Conservation (phyloP, 1,139 yeast species). For the Saccharomycopsis hybrid region DNA sequence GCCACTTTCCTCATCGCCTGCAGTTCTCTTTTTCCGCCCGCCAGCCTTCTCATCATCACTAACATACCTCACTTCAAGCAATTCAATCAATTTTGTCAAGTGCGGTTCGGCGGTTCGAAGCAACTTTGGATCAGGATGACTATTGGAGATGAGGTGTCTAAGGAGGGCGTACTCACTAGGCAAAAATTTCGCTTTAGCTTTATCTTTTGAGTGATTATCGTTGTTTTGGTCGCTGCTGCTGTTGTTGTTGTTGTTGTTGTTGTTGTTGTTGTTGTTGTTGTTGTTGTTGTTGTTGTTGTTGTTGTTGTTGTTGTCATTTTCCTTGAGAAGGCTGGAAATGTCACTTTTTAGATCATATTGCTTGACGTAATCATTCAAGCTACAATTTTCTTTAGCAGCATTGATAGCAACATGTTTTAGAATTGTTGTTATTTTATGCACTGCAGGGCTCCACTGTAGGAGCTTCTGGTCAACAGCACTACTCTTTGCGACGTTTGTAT, state of each 20-base stretch:
- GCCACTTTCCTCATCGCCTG: slow-evolving; percentile 3
- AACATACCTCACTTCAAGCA: slow-evolving; percentile 22
- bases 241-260: neutral
- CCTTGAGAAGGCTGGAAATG: too few species aligned
- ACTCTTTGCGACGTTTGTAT: neutral
- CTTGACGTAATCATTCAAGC: too few species aligned
- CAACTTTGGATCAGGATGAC: slow-evolving; percentile 7
- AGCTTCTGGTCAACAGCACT: slow-evolving; percentile 17
- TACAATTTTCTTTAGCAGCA: slow-evolving; percentile 17
- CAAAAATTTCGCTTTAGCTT: neutral
- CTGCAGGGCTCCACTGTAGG: slow-evolving; percentile 6
- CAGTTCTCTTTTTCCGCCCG: slow-evolving; percentile 18
- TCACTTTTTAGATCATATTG: too few species aligned
- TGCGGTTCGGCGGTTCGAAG: slow-evolving; percentile 20
- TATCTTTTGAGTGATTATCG: neutral
- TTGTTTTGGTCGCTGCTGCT: neutral
- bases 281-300: too few species aligned
- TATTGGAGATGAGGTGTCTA: neutral
- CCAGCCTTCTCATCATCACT: slow-evolving; percentile 20
- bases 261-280: too few species aligned
- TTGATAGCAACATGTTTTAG: slow-evolving; percentile 1
- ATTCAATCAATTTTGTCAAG: slow-evolving; percentile 23
- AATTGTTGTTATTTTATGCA: neutral
- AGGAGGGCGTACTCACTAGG: neutral
- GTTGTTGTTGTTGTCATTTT: too few species aligned